phyloP scores from a whole-genome alignment of 495 filamentous ascomycete genomes.

The Parachaetomium inaequale region DNA sequence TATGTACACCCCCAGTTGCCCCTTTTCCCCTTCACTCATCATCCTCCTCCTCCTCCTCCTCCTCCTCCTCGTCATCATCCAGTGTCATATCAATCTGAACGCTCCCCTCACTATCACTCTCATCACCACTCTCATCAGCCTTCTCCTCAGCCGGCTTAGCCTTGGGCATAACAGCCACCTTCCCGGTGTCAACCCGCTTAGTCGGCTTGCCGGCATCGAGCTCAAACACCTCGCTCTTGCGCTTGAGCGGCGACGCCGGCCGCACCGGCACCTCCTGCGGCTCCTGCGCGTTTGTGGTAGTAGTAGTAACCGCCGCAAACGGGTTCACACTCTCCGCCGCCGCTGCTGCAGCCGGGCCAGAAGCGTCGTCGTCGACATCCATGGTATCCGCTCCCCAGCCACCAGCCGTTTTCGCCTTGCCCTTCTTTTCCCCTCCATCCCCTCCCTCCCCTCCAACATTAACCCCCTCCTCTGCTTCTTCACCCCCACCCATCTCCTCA shows the following conservation, averaged over 20 bases:
- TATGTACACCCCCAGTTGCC: background rate
- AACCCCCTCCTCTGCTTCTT: slow-evolving; percentile 4
- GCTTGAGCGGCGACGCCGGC: slow-evolving; percentile 36
- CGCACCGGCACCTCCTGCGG: slow-evolving; percentile 1
- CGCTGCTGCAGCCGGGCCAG: background rate
- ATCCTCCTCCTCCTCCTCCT: slow-evolving; percentile 25
- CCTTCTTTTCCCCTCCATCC: slow-evolving; percentile 12
- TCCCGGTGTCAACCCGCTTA: slow-evolving; percentile 16
- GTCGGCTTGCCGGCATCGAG: slow-evolving; percentile 7
- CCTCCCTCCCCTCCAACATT: slow-evolving; percentile 2
- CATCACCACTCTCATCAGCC: slow-evolving; percentile 20
- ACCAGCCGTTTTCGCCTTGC: slow-evolving; percentile 20
- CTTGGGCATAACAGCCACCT: slow-evolving; percentile 13
- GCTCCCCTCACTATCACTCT: slow-evolving; percentile 31
- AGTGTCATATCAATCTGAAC: slow-evolving; percentile 32
- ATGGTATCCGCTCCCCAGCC: slow-evolving; percentile 13
- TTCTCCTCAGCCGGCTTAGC: slow-evolving; percentile 8
- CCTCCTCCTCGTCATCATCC: slow-evolving; percentile 27
- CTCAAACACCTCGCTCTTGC: slow-evolving; percentile 39
- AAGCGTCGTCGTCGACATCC: slow-evolving; percentile 10
- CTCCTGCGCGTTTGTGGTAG: background rate
- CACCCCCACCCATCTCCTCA: slow-evolving; percentile 43
- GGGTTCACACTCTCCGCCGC: slow-evolving; percentile 14
- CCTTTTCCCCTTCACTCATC: background rate
- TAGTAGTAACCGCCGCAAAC: slow-evolving; percentile 13